These are phyloP conservation scores for Chytridium lagenaria DNA, from an alignment of 371 early-diverging fungal species.

Conservation along the genomic window DNA sequence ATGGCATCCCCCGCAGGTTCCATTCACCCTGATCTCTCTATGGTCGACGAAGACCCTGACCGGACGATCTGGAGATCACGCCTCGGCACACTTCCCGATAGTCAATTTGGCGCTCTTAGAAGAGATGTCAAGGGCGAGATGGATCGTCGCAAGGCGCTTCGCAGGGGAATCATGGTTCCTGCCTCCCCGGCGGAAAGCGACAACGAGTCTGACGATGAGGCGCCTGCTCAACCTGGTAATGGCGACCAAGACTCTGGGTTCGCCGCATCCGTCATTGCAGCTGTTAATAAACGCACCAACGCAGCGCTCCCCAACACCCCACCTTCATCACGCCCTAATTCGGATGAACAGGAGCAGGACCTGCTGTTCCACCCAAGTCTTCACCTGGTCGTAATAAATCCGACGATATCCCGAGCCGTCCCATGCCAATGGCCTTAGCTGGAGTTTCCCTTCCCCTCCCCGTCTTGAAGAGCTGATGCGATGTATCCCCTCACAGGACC, in stretches of 20 bases:
- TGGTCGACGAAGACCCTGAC: conserved; percentile 30
- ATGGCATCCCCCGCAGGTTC: neutral
- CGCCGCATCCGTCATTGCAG: conserved; percentile 13
- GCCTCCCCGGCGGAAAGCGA: conserved; percentile 12
- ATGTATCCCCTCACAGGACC: conserved; percentile 20
- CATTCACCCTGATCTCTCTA: conserved; percentile 7
- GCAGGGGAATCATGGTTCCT: conserved; percentile 4
- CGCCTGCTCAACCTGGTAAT: neutral
- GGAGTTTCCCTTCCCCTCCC: neutral
- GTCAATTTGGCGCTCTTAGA: conserved; percentile 20
- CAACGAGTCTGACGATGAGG: conserved; percentile 8
- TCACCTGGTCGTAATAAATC: neutral
- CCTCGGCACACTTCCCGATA: conserved; percentile 23
- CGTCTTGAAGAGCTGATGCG: conserved; percentile 18
- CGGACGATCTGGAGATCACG: conserved; percentile 23
- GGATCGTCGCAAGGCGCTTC: conserved; percentile 2
- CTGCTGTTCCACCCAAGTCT: neutral
- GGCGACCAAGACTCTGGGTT: conserved; percentile 10
- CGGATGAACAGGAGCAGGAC: conserved; percentile 1
- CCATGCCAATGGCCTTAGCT: neutral
- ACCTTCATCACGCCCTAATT: conserved; percentile 2
- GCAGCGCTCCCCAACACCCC: conserved; percentile 9
- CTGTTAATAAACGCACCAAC: conserved; percentile 16
- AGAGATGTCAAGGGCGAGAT: conserved; percentile 24
- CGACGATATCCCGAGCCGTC: neutral